A percentile compares a stretch with the other conserved stretches of the same genome.
phyloP scores from a whole-genome alignment of 805 yeast species.

The Soucietia sequanensis region DNA sequence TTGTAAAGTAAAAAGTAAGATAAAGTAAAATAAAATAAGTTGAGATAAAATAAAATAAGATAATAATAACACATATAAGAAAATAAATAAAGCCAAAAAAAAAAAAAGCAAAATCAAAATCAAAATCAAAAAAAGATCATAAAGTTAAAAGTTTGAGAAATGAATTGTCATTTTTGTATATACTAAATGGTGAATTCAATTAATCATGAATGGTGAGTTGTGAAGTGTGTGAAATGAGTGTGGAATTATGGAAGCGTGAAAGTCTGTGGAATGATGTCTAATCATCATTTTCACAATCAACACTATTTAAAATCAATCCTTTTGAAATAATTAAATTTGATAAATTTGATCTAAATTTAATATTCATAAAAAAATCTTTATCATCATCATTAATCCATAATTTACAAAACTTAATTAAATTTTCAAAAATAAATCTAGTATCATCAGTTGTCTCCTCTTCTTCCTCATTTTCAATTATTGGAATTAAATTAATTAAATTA shows the following conservation, averaged over 20 bases:
- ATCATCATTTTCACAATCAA: slow-evolving; percentile 10
- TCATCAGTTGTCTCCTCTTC: background rate
- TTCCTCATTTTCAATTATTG: slow-evolving; percentile 19
- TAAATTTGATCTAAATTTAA: slow-evolving; percentile 23
- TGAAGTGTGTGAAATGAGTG: too few relatives aligned
- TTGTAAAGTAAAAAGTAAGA: too few relatives aligned
- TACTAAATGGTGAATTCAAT: too few relatives aligned
- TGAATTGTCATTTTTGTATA: too few relatives aligned
- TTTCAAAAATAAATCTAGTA: slow-evolving; percentile 19
- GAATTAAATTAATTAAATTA: slow-evolving; percentile 13
- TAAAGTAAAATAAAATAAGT: background rate
- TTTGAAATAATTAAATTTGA: slow-evolving; percentile 30
- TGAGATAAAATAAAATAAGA: background rate
- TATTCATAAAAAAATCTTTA: slow-evolving; percentile 17
- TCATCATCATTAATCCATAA: slow-evolving; percentile 29
- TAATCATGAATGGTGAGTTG: too few relatives aligned
- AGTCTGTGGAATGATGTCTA: background rate
- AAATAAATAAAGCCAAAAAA: background rate
- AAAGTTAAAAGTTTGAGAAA: too few relatives aligned
- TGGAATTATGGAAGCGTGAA: too few relatives aligned
- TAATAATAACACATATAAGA: slow-evolving; percentile 1
- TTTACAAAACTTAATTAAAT: slow-evolving; percentile 21
- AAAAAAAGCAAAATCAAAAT: background rate
- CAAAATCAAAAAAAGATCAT: too few relatives aligned
- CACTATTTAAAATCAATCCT: slow-evolving; percentile 31